phyloP scores from a whole-genome alignment of 257 asterid species.

The Nicotiana tabacum region DNA sequence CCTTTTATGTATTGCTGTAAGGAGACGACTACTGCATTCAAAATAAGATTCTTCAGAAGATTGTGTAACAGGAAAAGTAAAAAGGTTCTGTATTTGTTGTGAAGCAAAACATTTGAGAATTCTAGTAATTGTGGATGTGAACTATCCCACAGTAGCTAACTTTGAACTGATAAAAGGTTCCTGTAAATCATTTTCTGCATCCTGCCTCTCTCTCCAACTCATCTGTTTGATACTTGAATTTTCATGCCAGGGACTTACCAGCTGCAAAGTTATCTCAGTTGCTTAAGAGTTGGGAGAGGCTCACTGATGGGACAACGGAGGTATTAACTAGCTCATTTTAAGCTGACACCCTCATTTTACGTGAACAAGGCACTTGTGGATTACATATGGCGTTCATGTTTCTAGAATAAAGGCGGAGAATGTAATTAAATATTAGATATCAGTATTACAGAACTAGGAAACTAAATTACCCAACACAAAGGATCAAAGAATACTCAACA shows the following conservation, averaged over 20 bases:
- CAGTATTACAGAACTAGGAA: background rate
- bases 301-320: slow-evolving; percentile 49
- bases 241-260: slow-evolving; percentile 56
- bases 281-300: slow-evolving; percentile 69
- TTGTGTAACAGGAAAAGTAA: background rate
- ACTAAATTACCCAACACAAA: background rate
- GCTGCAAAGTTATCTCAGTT: slow-evolving; percentile 46
- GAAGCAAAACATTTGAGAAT: too few relatives aligned
- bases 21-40: background rate
- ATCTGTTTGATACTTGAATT: background rate
- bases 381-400: background rate
- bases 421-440: background rate
- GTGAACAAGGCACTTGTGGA: background rate
- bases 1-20: background rate
- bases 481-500: background rate
- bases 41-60: background rate
- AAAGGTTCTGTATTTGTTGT: background rate
- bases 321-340: slow-evolving; percentile 28
- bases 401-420: background rate
- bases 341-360: background rate
- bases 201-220: background rate
- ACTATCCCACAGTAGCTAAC: too few relatives aligned
- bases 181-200: too few relatives aligned
- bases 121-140: too few relatives aligned
- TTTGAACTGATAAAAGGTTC: too few relatives aligned